Evolutionary conservation across 2,329 filamentous ascomycete species (phyloP).

Genomic region (Aspergillaceae sp.): DNA sequence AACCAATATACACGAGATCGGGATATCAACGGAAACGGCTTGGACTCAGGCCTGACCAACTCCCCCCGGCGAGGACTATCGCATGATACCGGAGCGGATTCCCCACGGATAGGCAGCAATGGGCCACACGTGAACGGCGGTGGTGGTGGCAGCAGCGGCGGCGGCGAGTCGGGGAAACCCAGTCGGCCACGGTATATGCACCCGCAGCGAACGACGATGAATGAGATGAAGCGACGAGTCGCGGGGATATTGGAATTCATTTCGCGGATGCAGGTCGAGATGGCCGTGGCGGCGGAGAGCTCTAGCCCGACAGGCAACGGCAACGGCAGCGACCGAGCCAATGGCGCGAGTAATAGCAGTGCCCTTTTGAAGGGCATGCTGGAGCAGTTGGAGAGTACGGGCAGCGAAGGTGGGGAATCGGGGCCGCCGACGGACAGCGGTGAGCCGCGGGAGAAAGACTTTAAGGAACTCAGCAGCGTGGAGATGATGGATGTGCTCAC

Average conservation of each 20-base stretch:
- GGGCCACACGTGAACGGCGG: constrained; percentile 46
- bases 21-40: constrained; percentile 50
- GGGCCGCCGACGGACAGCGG: constrained; percentile 19
- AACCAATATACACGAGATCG: constrained; percentile 78
- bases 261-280: constrained; percentile 75
- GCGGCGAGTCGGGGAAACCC: constrained; percentile 46
- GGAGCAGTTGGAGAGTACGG: constrained; percentile 25
- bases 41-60: constrained; percentile 24
- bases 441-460: constrained; percentile 42
- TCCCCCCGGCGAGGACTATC: constrained; percentile 35
- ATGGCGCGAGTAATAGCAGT: constrained; percentile 28
- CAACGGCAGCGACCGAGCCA: constrained; percentile 23
- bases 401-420: constrained; percentile 19
- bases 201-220: constrained; percentile 61
- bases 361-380: constrained; percentile 26
- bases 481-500: constrained; percentile 90
- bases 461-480: constrained; percentile 66
- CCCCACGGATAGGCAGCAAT: constrained; percentile 25
- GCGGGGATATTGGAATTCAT: constrained; percentile 84
- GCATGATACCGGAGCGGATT: constrained; percentile 31
- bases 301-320: constrained; percentile 32
- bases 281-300: constrained; percentile 54
- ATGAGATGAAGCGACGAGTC: constrained; percentile 78
- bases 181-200: constrained; percentile 53
- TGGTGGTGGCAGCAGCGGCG: too few relatives aligned